A percentile compares a stretch with the other conserved stretches of the same genome.
These are phyloP conservation scores for Penicillium ochrochloron DNA, from an alignment of 495 filamentous ascomycete genomes.

Conservation along the genomic window DNA sequence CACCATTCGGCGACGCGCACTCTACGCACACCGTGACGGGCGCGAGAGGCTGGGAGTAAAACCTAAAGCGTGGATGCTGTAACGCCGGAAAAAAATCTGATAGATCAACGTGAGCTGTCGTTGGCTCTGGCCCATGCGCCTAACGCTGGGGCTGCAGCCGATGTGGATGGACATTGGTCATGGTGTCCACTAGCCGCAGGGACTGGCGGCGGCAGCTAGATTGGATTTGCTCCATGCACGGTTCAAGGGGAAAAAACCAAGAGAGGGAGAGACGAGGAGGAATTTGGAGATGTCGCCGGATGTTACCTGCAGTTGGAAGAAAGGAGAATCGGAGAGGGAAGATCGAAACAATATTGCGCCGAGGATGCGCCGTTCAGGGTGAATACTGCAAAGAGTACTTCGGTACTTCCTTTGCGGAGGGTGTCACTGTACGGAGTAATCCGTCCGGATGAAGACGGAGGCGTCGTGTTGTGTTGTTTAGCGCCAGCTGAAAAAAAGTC, in stretches of 20 bases:
- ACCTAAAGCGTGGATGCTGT: conserved; percentile 14
- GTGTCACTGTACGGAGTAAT: neutral
- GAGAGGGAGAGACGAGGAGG: neutral
- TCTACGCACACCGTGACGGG: conserved; percentile 18
- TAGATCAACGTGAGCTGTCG: conserved; percentile 44
- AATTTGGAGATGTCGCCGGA: neutral
- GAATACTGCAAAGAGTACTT: neutral
- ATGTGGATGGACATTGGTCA: conserved; percentile 22
- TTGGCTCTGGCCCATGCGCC: conserved; percentile 34
- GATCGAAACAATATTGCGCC: neutral
- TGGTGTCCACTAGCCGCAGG: conserved; percentile 1
- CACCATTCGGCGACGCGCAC: conserved; percentile 27
- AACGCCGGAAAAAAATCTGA: conserved; percentile 31
- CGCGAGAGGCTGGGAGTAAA: conserved; percentile 17
- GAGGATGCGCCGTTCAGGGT: neutral
- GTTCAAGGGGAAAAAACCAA: conserved; percentile 11
- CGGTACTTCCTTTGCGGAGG: neutral
- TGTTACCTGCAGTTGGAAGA: neutral
- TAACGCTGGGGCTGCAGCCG: conserved; percentile 23
- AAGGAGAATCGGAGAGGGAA: neutral
- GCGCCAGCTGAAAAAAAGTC: neutral
- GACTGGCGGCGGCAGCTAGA: conserved; percentile 31
- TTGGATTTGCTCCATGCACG: conserved; percentile 19
- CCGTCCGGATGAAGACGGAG: neutral
- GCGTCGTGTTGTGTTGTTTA: neutral